A percentile compares a stretch with the other conserved stretches of the same genome.
These are phyloP conservation scores for Annulohypoxylon maeteangense DNA, from an alignment of 495 filamentous ascomycete genomes.

Conservation along the genomic window DNA sequence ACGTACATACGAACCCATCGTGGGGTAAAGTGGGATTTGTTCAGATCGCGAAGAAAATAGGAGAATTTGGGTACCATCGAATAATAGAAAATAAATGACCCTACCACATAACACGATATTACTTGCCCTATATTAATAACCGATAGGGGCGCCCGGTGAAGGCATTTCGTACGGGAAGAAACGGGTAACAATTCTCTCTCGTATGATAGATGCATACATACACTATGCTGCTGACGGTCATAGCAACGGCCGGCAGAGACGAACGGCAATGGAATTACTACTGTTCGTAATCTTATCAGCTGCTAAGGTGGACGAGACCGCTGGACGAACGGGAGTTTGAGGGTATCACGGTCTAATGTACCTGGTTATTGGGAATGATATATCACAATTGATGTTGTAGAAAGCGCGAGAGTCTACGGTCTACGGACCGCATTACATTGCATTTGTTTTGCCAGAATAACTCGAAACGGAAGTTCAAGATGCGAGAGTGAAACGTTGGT, in stretches of 20 bases:
- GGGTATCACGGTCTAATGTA: conserved; percentile 15
- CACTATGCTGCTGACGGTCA: conserved; percentile 21
- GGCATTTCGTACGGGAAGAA: background rate
- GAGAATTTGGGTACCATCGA: conserved; percentile 18
- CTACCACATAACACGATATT: conserved; percentile 12
- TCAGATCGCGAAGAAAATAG: conserved; percentile 31
- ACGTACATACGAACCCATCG: conserved; percentile 13
- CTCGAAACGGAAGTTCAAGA: conserved; percentile 15
- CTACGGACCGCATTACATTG: conserved; percentile 13
- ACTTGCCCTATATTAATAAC: conserved; percentile 13
- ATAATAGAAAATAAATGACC: conserved; percentile 13
- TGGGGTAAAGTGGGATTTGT: conserved; percentile 42
- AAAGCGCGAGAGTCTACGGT: conserved; percentile 3
- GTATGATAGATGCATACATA: conserved; percentile 16
- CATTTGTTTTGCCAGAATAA: conserved; percentile 20
- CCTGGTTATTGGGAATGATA: conserved; percentile 42
- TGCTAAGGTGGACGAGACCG: conserved; percentile 3
- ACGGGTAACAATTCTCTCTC: conserved; percentile 11
- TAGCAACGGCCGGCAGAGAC: conserved; percentile 21
- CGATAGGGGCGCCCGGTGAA: background rate
- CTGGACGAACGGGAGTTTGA: background rate
- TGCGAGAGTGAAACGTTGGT: conserved; percentile 5
- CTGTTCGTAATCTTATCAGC: conserved; percentile 10
- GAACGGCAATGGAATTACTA: conserved; percentile 12
- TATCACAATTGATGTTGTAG: conserved; percentile 24